phyloP scores from a whole-genome alignment of 2,329 filamentous ascomycete genomes.

The Myrmaecium sp. region DNA sequence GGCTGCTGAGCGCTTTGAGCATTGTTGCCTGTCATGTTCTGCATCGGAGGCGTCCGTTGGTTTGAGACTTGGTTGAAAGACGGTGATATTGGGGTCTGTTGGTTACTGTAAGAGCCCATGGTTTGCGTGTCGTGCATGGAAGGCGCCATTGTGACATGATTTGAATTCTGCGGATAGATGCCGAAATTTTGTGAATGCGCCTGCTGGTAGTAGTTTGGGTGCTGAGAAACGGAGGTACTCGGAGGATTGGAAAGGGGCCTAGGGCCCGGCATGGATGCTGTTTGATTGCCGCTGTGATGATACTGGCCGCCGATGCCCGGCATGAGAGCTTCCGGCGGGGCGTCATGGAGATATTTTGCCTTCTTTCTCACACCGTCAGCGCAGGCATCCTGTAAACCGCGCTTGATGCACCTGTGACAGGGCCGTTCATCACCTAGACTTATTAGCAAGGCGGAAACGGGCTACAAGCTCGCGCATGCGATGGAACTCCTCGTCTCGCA shows the following conservation, averaged over 20 bases:
- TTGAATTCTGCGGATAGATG: slow-evolving; percentile 23
- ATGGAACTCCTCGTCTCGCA: too few relatives aligned
- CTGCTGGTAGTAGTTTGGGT: slow-evolving; percentile 27
- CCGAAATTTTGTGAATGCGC: slow-evolving; percentile 17
- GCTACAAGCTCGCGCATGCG: slow-evolving; percentile 7
- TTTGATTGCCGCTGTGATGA: slow-evolving; percentile 32
- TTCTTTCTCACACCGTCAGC: slow-evolving; percentile 97
- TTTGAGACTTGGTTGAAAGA: slow-evolving; percentile 43
- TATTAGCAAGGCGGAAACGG: slow-evolving; percentile 12
- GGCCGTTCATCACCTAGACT: slow-evolving; percentile 76
- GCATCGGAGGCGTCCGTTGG: slow-evolving; percentile 29
- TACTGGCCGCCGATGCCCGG: slow-evolving; percentile 67
- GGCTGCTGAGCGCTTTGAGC: slow-evolving; percentile 25
- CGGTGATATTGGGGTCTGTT: slow-evolving; percentile 59
- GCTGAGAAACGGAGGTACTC: slow-evolving; percentile 13
- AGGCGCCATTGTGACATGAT: slow-evolving; percentile 23
- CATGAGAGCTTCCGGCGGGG: slow-evolving; percentile 72
- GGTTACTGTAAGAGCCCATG: slow-evolving; percentile 39
- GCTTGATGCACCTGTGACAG: slow-evolving; percentile 85
- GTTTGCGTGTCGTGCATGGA: slow-evolving; percentile 27
- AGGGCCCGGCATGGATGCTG: slow-evolving; percentile 16
- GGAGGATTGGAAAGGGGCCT: slow-evolving; percentile 8
- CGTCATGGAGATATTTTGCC: slow-evolving; percentile 96
- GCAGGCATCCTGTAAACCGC: slow-evolving; percentile 76
- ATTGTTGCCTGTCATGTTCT: slow-evolving; percentile 30